These are phyloP conservation scores for Adansonia madagascariensis DNA, from an alignment of 441 rosid species.

Conservation along the genomic window DNA sequence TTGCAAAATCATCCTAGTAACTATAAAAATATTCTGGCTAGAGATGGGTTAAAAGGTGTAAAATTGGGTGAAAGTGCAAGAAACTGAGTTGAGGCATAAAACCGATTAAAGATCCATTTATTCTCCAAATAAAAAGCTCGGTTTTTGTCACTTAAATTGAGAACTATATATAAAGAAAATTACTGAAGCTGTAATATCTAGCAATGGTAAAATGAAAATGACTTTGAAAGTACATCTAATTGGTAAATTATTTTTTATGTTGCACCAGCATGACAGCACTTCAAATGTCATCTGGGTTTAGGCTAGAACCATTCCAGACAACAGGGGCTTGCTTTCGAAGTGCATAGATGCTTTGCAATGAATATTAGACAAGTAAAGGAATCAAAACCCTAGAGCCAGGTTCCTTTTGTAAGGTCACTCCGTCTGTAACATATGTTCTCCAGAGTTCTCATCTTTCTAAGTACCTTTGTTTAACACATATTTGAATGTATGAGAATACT, in stretches of 20 bases:
- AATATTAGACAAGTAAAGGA: no score
- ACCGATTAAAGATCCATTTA: neutral
- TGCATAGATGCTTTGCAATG: no score
- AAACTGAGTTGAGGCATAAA: neutral
- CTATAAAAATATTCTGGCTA: neutral
- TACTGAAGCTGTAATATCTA: neutral
- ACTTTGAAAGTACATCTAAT: neutral
- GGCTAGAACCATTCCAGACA: neutral
- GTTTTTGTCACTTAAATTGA: neutral
- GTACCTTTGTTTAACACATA: no score
- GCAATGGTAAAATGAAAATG: neutral
- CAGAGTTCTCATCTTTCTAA: no score
- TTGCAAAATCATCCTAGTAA: neutral
- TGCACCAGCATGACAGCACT: slow-evolving; percentile 4
- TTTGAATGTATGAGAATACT: no score
- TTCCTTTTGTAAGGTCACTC: no score
- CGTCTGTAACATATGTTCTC: no score
- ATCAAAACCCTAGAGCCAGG: no score
- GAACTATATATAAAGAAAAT: neutral
- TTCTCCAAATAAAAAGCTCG: neutral
- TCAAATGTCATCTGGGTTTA: neutral
- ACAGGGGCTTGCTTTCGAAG: neutral
- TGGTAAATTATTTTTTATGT: neutral
- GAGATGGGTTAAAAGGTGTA: neutral
- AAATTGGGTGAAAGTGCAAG: neutral